A percentile compares a stretch with the other conserved stretches of the same genome.
Evolutionary conservation across 164 flowering plant species (phyloP).

Genomic region (Macadamia integrifolia): DNA sequence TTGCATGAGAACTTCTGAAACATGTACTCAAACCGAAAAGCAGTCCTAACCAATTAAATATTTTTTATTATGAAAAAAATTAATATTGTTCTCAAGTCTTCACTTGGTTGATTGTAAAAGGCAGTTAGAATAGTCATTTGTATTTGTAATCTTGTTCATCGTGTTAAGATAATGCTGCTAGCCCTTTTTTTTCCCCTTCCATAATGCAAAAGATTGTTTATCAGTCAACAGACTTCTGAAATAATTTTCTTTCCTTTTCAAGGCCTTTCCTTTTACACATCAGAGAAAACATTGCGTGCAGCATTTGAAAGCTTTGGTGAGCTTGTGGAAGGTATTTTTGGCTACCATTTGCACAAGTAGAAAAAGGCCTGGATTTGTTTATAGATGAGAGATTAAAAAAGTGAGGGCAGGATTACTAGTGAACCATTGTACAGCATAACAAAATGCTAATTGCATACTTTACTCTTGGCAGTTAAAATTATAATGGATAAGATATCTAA

Average conservation of each 20-base stretch:
- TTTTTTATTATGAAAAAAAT: too few relatives aligned
- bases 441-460: background rate
- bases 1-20: too few relatives aligned
- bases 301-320: constrained; percentile 94
- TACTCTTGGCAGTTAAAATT: constrained; percentile 51
- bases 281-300: constrained; percentile 89
- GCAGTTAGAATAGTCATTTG: too few relatives aligned
- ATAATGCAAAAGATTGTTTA: too few relatives aligned
- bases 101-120: too few relatives aligned
- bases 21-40: too few relatives aligned
- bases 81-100: too few relatives aligned
- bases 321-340: constrained; percentile 72
- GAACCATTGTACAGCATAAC: background rate
- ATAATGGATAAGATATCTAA: constrained; percentile 98
- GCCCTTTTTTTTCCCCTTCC: too few relatives aligned
- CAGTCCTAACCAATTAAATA: too few relatives aligned
- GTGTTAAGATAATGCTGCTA: too few relatives aligned
- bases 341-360: background rate
- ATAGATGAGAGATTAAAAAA: too few relatives aligned
- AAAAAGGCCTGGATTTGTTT: background rate
- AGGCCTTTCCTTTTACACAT: constrained; percentile 94
- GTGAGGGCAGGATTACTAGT: background rate
- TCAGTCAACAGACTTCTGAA: background rate
- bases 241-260: background rate
- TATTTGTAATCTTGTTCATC: too few relatives aligned